These are phyloP conservation scores for Rickenella mellea DNA, from an alignment of 768 basidiomycete species.

Conservation along the genomic window DNA sequence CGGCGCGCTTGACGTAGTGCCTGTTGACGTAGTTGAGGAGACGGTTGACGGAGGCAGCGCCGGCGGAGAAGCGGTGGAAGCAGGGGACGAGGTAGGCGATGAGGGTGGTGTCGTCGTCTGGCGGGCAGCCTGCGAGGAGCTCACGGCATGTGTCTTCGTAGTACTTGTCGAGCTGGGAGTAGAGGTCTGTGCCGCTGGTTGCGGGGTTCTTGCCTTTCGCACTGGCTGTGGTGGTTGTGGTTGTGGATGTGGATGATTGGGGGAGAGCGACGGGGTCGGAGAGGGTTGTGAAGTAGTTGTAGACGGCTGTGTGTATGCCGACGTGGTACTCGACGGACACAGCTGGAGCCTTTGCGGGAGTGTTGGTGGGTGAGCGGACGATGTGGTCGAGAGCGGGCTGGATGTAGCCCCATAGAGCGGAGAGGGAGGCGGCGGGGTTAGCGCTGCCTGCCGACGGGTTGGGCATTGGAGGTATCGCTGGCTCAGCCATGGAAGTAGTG, in stretches of 20 bases:
- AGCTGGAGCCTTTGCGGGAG: slow-evolving; percentile 50
- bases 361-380: slow-evolving; percentile 57
- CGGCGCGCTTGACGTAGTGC: slow-evolving; percentile 66
- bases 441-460: slow-evolving; percentile 55
- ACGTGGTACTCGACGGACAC: slow-evolving; percentile 67
- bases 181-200: slow-evolving; percentile 54
- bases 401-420: slow-evolving; percentile 67
- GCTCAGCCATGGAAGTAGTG: too few species aligned
- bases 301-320: slow-evolving; percentile 73
- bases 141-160: slow-evolving; percentile 54
- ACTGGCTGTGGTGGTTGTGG: neutral
- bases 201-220: slow-evolving; percentile 15
- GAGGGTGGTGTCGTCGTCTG: slow-evolving; percentile 51
- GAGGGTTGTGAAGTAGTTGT: slow-evolving; percentile 54
- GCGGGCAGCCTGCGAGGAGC: slow-evolving; percentile 48
- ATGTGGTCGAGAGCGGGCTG: slow-evolving; percentile 72
- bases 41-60: slow-evolving; percentile 59
- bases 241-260: too few species aligned
- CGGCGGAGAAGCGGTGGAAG: slow-evolving; percentile 62
- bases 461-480: slow-evolving; percentile 27
- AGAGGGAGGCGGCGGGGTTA: slow-evolving; percentile 64
- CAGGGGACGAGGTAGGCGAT: slow-evolving; percentile 63
- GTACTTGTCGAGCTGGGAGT: slow-evolving; percentile 65
- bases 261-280: neutral
- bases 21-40: slow-evolving; percentile 65